These are phyloP conservation scores for Syncephalastrum sp. DNA, from an alignment of 371 early-diverging fungal genomes.

Conservation along the genomic window DNA sequence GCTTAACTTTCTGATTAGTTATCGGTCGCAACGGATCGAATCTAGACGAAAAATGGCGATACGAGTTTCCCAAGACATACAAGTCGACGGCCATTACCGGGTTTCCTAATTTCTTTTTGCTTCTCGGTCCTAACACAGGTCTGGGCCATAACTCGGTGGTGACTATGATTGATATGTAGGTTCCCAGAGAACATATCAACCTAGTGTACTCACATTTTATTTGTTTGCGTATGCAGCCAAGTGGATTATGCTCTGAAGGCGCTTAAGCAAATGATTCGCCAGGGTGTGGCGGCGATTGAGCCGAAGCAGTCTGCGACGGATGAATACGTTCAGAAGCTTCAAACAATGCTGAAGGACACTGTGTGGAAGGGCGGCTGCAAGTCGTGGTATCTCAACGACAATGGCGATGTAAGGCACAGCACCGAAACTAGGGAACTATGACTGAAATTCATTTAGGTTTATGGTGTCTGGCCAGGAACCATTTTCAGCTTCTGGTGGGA, in stretches of 20 bases:
- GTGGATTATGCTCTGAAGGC: slow-evolving; percentile 19
- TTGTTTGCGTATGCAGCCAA: slow-evolving; percentile 18
- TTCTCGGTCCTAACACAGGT: slow-evolving; percentile 29
- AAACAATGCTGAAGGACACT: slow-evolving; percentile 17
- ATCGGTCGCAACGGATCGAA: slow-evolving; percentile 3
- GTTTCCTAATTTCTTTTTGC: slow-evolving; percentile 36
- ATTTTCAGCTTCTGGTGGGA: slow-evolving; percentile 14
- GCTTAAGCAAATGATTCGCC: slow-evolving; percentile 14
- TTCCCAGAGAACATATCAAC: neutral
- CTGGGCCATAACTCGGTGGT: slow-evolving; percentile 37
- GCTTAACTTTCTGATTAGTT: slow-evolving; percentile 7
- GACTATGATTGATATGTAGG: slow-evolving; percentile 34
- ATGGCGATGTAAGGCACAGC: slow-evolving; percentile 19
- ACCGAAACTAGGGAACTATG: neutral
- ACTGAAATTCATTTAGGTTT: neutral
- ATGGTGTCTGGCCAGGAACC: slow-evolving; percentile 11
- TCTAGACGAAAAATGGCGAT: slow-evolving; percentile 17
- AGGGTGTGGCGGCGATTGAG: slow-evolving; percentile 19
- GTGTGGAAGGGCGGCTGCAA: slow-evolving; percentile 21
- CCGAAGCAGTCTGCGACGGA: slow-evolving; percentile 19
- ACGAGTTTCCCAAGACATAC: slow-evolving; percentile 23
- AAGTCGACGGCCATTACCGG: slow-evolving; percentile 14
- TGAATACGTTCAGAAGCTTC: slow-evolving; percentile 15
- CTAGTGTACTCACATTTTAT: neutral
- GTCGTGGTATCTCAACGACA: slow-evolving; percentile 25